phyloP scores from a whole-genome alignment of 352 stramenopile species.

The Phytophthora fragariae region DNA sequence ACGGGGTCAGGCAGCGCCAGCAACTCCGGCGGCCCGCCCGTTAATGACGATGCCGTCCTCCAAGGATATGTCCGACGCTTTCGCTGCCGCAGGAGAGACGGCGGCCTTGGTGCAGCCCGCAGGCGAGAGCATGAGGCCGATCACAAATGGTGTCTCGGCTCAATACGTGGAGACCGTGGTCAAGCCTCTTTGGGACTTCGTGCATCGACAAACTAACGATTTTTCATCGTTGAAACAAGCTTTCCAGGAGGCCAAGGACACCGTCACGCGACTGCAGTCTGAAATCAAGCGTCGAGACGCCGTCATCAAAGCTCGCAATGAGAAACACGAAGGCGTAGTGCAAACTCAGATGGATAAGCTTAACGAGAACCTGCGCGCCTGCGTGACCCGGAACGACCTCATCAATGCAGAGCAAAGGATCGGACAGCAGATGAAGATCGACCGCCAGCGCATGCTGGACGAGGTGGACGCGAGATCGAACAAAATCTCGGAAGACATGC shows the following conservation, averaged over 20 bases:
- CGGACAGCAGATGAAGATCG: constrained; percentile 75
- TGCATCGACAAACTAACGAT: constrained; percentile 82
- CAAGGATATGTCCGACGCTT: constrained; percentile 36
- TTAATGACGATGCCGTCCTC: constrained; percentile 29
- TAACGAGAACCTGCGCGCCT: constrained; percentile 75
- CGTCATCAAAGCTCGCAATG: constrained; percentile 78
- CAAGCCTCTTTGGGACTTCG: constrained; percentile 79
- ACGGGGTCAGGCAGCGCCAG: constrained; percentile 15
- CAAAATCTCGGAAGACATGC: constrained; percentile 71
- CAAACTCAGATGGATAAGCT: constrained; percentile 84
- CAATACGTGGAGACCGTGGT: constrained; percentile 49
- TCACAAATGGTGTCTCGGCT: constrained; percentile 13
- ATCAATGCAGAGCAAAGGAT: constrained; percentile 81
- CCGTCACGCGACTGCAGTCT: constrained; percentile 68
- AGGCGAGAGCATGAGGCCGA: neutral
- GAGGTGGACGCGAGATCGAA: constrained; percentile 71
- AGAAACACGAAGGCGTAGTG: constrained; percentile 75
- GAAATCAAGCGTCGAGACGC: constrained; percentile 87
- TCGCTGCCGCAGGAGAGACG: constrained; percentile 31
- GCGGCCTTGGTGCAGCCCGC: constrained; percentile 25
- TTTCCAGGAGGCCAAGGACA: constrained; percentile 82
- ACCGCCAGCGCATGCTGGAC: constrained; percentile 62
- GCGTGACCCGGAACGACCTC: constrained; percentile 81
- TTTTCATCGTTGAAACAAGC: constrained; percentile 65
- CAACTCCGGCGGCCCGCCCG: constrained; percentile 6